phyloP scores from a whole-genome alignment of 202 grass and related monocot genomes.

The Brachypodium distachyon region DNA sequence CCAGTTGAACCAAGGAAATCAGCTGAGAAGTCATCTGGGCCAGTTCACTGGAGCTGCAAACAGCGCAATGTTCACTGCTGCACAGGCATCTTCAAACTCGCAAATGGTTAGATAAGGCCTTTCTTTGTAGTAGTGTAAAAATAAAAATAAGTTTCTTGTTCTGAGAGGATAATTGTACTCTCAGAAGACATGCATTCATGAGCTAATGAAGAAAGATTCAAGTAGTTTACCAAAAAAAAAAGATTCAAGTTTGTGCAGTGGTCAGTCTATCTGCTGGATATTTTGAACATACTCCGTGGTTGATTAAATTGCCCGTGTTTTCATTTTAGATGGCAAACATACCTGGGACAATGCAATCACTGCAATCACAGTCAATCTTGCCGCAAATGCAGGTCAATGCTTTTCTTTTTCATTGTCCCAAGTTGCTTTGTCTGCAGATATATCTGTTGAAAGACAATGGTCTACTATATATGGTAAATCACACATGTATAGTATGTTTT shows the following conservation, averaged over 20 bases:
- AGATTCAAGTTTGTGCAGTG: background rate
- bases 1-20: constrained; percentile 84
- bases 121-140: background rate
- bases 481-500: background rate
- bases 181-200: background rate
- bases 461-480: background rate
- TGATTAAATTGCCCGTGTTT: constrained; percentile 17
- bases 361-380: constrained; percentile 68
- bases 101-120: constrained; percentile 58
- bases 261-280: too few species aligned
- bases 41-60: constrained; percentile 77
- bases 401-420: constrained; percentile 1
- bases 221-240: too few species aligned
- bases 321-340: constrained; percentile 87
- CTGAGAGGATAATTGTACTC: background rate
- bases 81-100: constrained; percentile 85
- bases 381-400: constrained; percentile 69
- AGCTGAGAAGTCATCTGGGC: constrained; percentile 69
- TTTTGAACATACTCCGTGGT: too few species aligned
- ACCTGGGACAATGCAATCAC: constrained; percentile 60
- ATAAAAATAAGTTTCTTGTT: background rate
- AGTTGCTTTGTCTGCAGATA: background rate
- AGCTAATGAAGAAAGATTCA: constrained; percentile 1
- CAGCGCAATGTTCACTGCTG: constrained; percentile 71
- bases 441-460: background rate